Conservation (phyloP, 2,329 filamentous ascomycete species). For the Trichophyton simii region DNA sequence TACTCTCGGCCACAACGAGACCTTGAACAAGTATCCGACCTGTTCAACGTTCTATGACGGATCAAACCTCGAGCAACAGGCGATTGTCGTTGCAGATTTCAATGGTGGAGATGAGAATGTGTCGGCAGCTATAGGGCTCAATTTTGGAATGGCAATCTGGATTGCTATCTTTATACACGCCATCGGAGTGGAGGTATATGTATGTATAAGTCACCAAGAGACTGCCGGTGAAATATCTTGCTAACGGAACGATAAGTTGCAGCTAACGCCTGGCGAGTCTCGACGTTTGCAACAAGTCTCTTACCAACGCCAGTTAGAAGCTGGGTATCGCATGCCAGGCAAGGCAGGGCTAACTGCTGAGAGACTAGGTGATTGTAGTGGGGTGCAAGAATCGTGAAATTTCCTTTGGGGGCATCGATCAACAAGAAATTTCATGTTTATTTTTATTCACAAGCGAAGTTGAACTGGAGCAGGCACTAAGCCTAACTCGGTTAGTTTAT, state of each 20-base stretch:
- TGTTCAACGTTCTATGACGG: constrained; percentile 3
- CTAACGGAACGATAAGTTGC: constrained; percentile 6
- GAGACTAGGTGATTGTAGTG: constrained; percentile 25
- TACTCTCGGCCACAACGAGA: not conserved
- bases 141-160: constrained; percentile 5
- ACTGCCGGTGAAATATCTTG: not conserved
- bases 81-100: constrained; percentile 12
- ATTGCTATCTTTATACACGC: constrained; percentile 41
- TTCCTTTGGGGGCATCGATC: not conserved
- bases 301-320: constrained; percentile 44
- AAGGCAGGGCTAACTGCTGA: constrained; percentile 36
- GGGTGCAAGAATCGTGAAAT: not conserved
- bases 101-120: constrained; percentile 4
- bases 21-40: not conserved
- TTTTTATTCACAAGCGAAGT: too few relatives aligned
- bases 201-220: not conserved
- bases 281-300: constrained; percentile 44
- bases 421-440: too few relatives aligned
- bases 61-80: not conserved
- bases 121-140: constrained; percentile 3
- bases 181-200: constrained; percentile 38
- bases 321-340: constrained; percentile 40
- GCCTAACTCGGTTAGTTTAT: not conserved
- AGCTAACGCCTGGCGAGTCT: constrained; percentile 42
- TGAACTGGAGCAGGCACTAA: not conserved